phyloP scores from a whole-genome alignment of 768 basidiomycete genomes.

The Panaeolus cyanescens region DNA sequence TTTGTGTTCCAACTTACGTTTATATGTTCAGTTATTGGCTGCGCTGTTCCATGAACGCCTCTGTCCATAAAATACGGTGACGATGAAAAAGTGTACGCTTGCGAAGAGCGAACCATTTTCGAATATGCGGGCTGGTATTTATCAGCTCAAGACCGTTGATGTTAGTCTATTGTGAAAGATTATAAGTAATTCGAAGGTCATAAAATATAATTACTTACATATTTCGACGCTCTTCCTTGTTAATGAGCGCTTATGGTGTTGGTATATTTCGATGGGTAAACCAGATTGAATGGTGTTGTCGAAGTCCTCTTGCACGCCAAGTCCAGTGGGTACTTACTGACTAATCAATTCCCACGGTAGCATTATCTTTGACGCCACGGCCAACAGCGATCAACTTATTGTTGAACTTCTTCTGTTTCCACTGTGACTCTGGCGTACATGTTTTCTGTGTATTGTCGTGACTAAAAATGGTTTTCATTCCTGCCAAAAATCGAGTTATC shows the following conservation, averaged over 20 bases:
- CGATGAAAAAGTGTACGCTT: slow-evolving; percentile 65
- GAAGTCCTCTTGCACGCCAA: background rate
- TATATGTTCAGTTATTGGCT: slow-evolving; percentile 79
- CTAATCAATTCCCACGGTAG: background rate
- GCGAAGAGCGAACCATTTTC: slow-evolving; percentile 46
- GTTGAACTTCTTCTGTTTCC: too few species aligned
- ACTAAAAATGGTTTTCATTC: too few species aligned
- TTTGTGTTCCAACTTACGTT: slow-evolving; percentile 50
- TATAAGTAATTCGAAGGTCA: background rate
- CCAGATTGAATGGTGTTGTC: background rate
- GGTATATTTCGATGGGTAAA: background rate
- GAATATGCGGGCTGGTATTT: background rate
- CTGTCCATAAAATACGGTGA: slow-evolving; percentile 78
- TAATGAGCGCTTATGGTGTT: background rate
- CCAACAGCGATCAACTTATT: too few species aligned
- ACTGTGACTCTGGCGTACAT: too few species aligned
- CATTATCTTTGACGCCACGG: background rate
- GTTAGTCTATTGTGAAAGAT: background rate
- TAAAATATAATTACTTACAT: background rate
- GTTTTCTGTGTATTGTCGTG: too few species aligned
- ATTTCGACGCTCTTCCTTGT: background rate
- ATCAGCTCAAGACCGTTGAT: background rate
- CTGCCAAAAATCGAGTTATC: too few species aligned
- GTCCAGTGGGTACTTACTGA: background rate
- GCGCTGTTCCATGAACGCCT: slow-evolving; percentile 67